Base-by-base conservation (phyloP, 768 basidiomycete genomes). In the Lactarius tabidus region DNA sequence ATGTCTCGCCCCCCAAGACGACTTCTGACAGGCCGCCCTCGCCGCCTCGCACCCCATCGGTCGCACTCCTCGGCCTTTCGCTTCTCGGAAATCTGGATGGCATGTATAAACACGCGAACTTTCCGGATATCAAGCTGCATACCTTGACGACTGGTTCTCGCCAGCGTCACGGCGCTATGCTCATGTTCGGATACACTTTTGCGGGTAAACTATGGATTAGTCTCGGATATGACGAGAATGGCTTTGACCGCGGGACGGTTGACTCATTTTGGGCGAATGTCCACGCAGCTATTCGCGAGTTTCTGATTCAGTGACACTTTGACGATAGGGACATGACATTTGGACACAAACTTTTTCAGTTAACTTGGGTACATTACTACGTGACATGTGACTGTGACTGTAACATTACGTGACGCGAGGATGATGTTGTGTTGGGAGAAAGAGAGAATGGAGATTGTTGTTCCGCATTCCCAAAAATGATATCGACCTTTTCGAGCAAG, bases 11-110 rank as follows among this genome's bases (percentile, higher is more conserved):
- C 1, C 69, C 48, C 14, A 51, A 51, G 26, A 3, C 73, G 23
- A 60, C 70, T 9, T 56, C 70, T 12, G 45, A 68, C 38, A 31
- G 45, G 12, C 26, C 69, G 5, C 57, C 45, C n/a, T 6, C 67
- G 4, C 12, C 68, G 6, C 31, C 72, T 72, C 8, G 54, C 72
- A 31, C 36, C 66, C 85, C 89, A 28, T 85, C 85, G 1, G 74
- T 75, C 1, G 89, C 88, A 12, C 79, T 94, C 56, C 81, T 93
- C 64, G 92, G 91, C 0, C 75, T 93, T 53, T 94, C 91, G 6
- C 80, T 95, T 66, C 79, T 93, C n/a, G 91, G 92, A 2, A 93
- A 92, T 72, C 78, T 93, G 60, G 91, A 93, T 72, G 88, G 84
- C 3, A 89, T 87, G 35, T 94, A 93, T 77, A 84, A 86, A 68